Conservation (phyloP, 78 protist genomes). For the Dictyostelium intermedium region DNA sequence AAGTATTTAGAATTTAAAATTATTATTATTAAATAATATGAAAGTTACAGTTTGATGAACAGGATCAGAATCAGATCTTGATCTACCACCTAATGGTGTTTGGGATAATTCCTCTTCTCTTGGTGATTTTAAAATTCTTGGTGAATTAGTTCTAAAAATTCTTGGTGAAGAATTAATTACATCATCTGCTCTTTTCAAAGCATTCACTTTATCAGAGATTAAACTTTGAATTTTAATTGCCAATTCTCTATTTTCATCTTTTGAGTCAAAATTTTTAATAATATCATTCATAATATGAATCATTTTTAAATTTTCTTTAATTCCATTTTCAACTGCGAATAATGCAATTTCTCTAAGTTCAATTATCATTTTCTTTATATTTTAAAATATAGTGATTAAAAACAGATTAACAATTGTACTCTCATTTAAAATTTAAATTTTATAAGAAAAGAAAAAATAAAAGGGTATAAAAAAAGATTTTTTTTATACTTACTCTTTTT, state of each 20-base stretch:
- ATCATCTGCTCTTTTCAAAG: constrained; percentile 69
- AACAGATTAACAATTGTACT: too few relatives aligned
- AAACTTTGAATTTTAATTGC: constrained; percentile 52
- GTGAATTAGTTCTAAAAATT: constrained; percentile 54
- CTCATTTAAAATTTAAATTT: too few relatives aligned
- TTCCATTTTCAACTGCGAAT: constrained; percentile 39
- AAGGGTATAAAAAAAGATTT: neutral
- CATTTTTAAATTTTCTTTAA: constrained; percentile 31
- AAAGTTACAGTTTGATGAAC: neutral
- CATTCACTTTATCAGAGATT: constrained; percentile 60
- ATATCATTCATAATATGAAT: constrained; percentile 8
- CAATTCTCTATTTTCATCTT: constrained; percentile 41
- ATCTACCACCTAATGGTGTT: constrained; percentile 3
- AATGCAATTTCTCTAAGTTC: constrained; percentile 41
- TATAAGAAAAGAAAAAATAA: too few relatives aligned
- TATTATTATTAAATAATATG: too few relatives aligned
- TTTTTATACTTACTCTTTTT: constrained; percentile 17
- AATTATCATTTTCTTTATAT: neutral
- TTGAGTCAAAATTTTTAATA: constrained; percentile 9
- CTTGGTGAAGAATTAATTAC: constrained; percentile 65
- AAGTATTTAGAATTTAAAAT: neutral
- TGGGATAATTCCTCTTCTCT: neutral
- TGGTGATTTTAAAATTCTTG: constrained; percentile 54
- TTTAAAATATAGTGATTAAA: neutral
- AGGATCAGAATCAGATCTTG: constrained; percentile 75